Evolutionary conservation across 805 yeast species (phyloP), one percentile per base, ranked within the genome.

Genomic region (Starmerella asiatica): DNA sequence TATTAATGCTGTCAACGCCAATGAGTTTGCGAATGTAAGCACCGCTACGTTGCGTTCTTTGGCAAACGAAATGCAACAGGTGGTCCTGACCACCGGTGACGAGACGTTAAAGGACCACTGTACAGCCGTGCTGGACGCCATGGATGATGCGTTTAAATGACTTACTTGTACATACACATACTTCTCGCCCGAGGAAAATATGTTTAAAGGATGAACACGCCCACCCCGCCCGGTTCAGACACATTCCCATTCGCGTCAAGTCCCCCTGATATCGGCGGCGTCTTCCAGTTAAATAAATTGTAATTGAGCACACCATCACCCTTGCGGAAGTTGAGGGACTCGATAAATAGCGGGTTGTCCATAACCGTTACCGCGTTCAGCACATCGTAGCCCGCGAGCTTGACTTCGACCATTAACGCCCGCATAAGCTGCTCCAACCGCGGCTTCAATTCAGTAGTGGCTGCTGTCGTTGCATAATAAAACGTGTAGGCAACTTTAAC

Each of bases 231-330:
- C 20, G 69, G 70, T 14, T 61, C 56, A 37, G 72, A 74, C 26
- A 72, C 64, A 38, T 69, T 69, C 35, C 73, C 72, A 3, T 69
- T 61, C 9, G 65, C 60, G 43, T 73, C 75, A 20, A 83, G 61
- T 5, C 98, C 98, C 27, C 96, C 94, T 42, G 66, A 62, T 32
- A 91, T 71, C 3, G 84, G 85, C 60, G 73, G 73, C 4, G 93
- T 77, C 55, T 69, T 76, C 66, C 85, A 91, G 60, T 91, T 91
- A 70, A 91, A 91, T 48, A 91, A 63, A 57, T 91, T 91, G 60
- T 80, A 91, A 60, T 91, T 81, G 55, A 91, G 69, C 55, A 73
- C 71, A 0, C 98, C 98, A 58, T 88, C 97, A 32, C 98, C 98
- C 36, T 75, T 72, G 26, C 95, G 94, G 58, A 91, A 91, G 57